phyloP scores from a whole-genome alignment of 148 eudicot species.

The Cornus controversa region DNA sequence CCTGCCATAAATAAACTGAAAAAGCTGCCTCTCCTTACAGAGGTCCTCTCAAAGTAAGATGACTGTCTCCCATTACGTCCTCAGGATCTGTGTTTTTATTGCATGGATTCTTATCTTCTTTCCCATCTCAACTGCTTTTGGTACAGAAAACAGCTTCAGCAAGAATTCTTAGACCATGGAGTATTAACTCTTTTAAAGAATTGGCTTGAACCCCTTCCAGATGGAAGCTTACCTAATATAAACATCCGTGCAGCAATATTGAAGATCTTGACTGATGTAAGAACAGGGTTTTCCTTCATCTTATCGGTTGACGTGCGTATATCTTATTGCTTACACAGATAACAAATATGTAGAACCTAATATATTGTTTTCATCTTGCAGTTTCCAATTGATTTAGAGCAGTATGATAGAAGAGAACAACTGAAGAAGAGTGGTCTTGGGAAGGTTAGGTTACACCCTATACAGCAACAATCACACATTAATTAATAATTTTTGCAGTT shows the following conservation, averaged over 20 bases:
- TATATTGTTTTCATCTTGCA: conserved; percentile 29
- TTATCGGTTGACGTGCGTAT: neutral
- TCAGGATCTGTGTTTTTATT: neutral
- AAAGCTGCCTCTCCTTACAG: conserved; percentile 84
- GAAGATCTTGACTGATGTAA: conserved; percentile 88
- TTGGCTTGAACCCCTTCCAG: conserved; percentile 99
- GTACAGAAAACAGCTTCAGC: conserved; percentile 92
- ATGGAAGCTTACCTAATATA: conserved; percentile 97
- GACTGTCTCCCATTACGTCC: neutral
- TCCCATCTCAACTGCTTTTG: conserved; percentile 9
- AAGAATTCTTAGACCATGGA: conserved; percentile 92
- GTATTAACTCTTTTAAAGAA: conserved; percentile 77
- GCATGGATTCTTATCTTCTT: neutral
- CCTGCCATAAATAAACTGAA: conserved; percentile 95
- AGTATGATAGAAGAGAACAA: conserved; percentile 82
- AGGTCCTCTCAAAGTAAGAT: conserved; percentile 85
- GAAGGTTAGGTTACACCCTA: conserved; percentile 47
- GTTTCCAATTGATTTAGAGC: conserved; percentile 95
- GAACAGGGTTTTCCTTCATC: conserved; percentile 8
- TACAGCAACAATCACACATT: neutral
- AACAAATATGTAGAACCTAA: conserved; percentile 5
- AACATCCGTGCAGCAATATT: conserved; percentile 90
- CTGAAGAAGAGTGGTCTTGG: conserved; percentile 96
- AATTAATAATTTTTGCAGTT: neutral
- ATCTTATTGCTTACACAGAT: neutral